Evolutionary conservation across 164 flowering plant species (phyloP), one percentile per base, ranked within the genome.

Genomic region (Nelumbo lutea): DNA sequence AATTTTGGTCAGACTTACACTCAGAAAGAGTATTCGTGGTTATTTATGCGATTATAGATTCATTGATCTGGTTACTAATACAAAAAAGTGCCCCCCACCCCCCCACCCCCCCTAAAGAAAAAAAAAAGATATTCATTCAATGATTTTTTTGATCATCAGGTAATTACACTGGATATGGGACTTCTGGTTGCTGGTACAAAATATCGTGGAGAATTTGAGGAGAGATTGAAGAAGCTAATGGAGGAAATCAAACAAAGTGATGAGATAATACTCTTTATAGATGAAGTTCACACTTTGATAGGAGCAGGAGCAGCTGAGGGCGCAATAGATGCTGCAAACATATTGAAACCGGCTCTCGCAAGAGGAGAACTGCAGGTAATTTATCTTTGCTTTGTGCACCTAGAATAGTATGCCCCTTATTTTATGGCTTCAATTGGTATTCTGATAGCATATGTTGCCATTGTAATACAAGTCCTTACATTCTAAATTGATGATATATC

Each of bases 261-360:
- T 72, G 90, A 83, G 15, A 80, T 86, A 5, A 89, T 89, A 64
- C 81, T 89, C 0, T 89, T 89, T 58, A 86, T 89, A 59, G 94
- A 89, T 75, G 90, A 89, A 68, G 86, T 87, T 45, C 94, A 89
- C 77, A 86, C 90, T 8, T 65, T 89, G 59, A 82, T 89, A 67
- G 94, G 91, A 61, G 90, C 91, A 46, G 94, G 91, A 64, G 88
- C 86, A 27, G 91, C 88, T 45, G 91, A 83, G 67, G 86, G 85
- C 4, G 88, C 91, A 2, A 81, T 87, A 73, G 87, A 87, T 81
- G 95, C 95, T 58, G 91, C 95, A 44, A 87, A 87, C 64, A 86
- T 89, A 40, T 70, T 87, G 72, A 89, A 89, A 72, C 91, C 95
- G 51, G 86, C 91, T 55, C 85, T 89, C 60, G 90, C 87, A n/a